These are phyloP conservation scores for Maudiozyma saulgeensis DNA, from an alignment of 805 yeast species.

Conservation along the genomic window DNA sequence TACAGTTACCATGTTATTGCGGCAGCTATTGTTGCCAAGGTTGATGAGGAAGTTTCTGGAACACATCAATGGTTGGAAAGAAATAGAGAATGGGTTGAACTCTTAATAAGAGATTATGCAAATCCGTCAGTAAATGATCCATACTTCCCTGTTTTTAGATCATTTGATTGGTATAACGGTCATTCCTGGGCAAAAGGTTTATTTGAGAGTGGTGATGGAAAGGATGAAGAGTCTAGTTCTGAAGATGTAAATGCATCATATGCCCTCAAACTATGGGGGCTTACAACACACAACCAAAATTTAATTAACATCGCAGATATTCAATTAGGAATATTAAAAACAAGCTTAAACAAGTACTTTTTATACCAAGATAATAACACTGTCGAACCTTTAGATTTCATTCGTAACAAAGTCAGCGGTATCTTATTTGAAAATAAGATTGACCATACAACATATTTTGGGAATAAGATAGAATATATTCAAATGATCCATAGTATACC, in stretches of 20 bases:
- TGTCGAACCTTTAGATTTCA: conserved; percentile 46
- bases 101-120: conserved; percentile 58
- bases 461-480: conserved; percentile 60
- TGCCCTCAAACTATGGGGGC: conserved; percentile 59
- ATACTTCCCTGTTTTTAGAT: conserved; percentile 56
- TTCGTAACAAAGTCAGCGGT: conserved; percentile 61
- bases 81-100: conserved; percentile 43
- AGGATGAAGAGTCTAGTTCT: conserved; percentile 64
- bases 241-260: conserved; percentile 68
- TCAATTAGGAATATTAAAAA: conserved; percentile 49
- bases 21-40: conserved; percentile 50
- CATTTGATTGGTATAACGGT: conserved; percentile 69
- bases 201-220: conserved; percentile 62
- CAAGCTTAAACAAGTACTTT: conserved; percentile 48
- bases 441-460: conserved; percentile 69
- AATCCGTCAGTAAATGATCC: conserved; percentile 46
- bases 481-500: conserved; percentile 78
- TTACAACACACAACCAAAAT: conserved; percentile 41
- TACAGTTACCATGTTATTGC: conserved; percentile 69
- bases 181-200: conserved; percentile 76
- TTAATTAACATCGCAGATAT: conserved; percentile 48
- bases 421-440: conserved; percentile 64
- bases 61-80: conserved; percentile 38
- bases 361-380: conserved; percentile 43
- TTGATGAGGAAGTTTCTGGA: conserved; percentile 33